These are phyloP conservation scores for Diaporthe vexans DNA, from an alignment of 2,329 filamentous ascomycete genomes.

Conservation along the genomic window DNA sequence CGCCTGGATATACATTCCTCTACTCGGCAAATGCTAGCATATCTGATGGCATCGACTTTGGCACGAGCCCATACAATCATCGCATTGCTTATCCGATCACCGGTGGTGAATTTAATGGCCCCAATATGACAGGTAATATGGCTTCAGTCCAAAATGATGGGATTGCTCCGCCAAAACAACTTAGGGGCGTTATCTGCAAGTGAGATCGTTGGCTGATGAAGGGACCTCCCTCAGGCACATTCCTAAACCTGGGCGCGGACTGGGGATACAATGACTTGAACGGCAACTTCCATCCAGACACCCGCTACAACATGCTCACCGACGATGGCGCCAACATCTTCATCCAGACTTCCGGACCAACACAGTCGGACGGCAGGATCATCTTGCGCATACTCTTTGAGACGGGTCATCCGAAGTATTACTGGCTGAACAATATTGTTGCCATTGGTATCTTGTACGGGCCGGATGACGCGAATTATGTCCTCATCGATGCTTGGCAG, in stretches of 20 bases:
- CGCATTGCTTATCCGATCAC: not conserved
- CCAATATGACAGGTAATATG: not conserved
- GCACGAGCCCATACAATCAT: not conserved
- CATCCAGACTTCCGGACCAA: not conserved
- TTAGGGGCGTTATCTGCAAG: too few species aligned
- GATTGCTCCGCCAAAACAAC: not conserved
- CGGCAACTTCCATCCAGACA: slow-evolving; percentile 9
- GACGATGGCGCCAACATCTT: slow-evolving; percentile 9
- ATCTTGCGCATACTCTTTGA: not conserved
- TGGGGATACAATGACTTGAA: not conserved
- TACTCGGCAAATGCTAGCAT: slow-evolving; percentile 12
- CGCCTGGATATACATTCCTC: not conserved
- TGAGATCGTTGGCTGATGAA: not conserved
- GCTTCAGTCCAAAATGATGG: not conserved
- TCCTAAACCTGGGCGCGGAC: slow-evolving; percentile 2
- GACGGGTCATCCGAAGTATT: not conserved
- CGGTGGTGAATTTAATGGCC: slow-evolving; percentile 10
- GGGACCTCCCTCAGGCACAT: not conserved
- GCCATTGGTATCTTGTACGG: slow-evolving; percentile 4
- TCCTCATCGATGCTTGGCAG: slow-evolving; percentile 8
- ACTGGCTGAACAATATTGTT: slow-evolving; percentile 4
- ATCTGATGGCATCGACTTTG: slow-evolving; percentile 1
- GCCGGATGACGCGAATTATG: slow-evolving; percentile 3
- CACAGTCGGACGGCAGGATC: slow-evolving; percentile 1
- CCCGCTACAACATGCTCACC: slow-evolving; percentile 4